Base-by-base conservation (phyloP, 2,329 filamentous ascomycete species). In the Ceratocystis huliohia region DNA sequence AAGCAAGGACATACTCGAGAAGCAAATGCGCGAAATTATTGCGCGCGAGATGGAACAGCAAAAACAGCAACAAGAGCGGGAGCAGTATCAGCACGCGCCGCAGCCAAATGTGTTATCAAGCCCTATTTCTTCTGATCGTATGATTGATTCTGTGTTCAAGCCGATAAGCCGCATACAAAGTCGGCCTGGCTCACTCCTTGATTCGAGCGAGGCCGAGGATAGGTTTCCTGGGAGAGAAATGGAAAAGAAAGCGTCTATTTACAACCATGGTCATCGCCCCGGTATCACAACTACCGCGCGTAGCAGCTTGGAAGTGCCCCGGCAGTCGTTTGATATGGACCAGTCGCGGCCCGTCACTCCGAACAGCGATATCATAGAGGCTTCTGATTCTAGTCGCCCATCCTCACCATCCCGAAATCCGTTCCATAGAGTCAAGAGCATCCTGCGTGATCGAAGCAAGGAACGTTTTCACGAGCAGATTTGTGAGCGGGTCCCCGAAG, bases 331-430 rank as follows among this genome's bases (percentile, higher is more conserved):
- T n/a, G 64, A 68, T 10, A 22, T 41, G 28, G 62, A 66, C 2
- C 57, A 48, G 48, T 62, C 64, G 8, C 61, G 56, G 5, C 64
- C 64, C 7, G 64, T 53, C 37, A 64, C 50, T 5, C 53, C 65
- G 5, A 61, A 13, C 28, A 56, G 46, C 10, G 57, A 53, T 5
- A 33, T 61, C 10, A 5, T 68, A 15, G 65, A 68, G 7, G 61
- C 33, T 15, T 68, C 41, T 67, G 68, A 57, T 2, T 79, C 78
- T 6, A 90, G 86, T 71, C 82, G 87, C 28, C 79, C 82, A 1
- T 78, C 78, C 1, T 90, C 88, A 5, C 87, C 88, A 37, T 76
- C 78, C 0, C 81, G 85, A 64, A 87, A 84, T 65, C 81, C 83
- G 0, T 76, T 85, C 67, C 75, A 75, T 33, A 83, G 80, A 70